Percentiles rank a stretch among this genome's conserved stretches.
Conservation (phyloP, 2,329 filamentous ascomycete species). For the Ophiostoma montium region DNA sequence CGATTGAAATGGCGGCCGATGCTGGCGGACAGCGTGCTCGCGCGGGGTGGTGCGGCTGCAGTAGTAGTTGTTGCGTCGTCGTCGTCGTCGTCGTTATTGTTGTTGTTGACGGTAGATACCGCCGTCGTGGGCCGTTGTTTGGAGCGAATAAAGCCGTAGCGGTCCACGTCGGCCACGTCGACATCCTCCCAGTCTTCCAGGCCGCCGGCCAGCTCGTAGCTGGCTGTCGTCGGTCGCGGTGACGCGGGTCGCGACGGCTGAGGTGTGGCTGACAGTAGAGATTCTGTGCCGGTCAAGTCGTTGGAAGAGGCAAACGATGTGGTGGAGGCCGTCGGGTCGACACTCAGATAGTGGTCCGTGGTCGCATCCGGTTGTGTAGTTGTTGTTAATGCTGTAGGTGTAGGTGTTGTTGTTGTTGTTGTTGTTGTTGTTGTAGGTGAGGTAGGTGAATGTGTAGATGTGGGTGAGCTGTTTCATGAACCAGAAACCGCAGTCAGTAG, state of each 20-base stretch:
- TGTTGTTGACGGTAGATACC: conserved; percentile 22
- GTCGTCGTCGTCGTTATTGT: conserved; percentile 26
- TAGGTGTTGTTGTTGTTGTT: background rate
- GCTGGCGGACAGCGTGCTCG: background rate
- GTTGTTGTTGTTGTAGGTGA: background rate
- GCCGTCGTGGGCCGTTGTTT: conserved; percentile 25
- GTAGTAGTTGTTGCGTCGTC: no score
- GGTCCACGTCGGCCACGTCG: conserved; percentile 45
- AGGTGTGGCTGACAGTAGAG: background rate
- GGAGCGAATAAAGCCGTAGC: conserved; percentile 51
- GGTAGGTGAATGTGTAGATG: background rate
- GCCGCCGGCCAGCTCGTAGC: conserved; percentile 40
- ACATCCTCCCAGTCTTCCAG: conserved; percentile 56
- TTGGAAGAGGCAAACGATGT: conserved; percentile 2
- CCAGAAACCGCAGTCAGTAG: conserved; percentile 5
- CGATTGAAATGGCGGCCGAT: conserved; percentile 1
- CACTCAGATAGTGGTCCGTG: no score
- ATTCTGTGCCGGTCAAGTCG: conserved; percentile 3
- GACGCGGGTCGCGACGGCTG: background rate
- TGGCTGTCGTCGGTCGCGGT: conserved; percentile 11
- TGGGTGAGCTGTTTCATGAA: background rate
- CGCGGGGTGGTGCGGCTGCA: conserved; percentile 17
- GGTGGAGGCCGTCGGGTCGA: conserved; percentile 4
- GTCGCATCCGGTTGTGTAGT: no score
- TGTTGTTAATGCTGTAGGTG: no score